Evolutionary conservation across 371 early-diverging fungal species (phyloP), one percentile per base, ranked within the genome.

Genomic region (Mucor indicus): DNA sequence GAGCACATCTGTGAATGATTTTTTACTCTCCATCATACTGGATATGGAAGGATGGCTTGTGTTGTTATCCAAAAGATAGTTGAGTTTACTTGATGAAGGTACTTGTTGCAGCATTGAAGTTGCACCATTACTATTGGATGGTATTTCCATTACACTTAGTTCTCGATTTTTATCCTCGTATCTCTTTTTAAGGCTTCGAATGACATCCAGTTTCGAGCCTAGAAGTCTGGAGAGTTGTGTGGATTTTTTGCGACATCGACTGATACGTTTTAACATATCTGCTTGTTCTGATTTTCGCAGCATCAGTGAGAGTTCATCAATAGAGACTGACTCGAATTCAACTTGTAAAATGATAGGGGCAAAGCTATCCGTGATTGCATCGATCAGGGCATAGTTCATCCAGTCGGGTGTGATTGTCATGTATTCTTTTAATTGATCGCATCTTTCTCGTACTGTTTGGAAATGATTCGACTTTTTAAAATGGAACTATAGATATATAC

Each of bases 201-300:
- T 59, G 0, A 92, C 87, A 57, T 93, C 95, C 9, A 87, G 58
- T 55, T 94, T 94, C 4, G 84, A 79, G 24, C 64, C 72, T 25
- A 94, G 60, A 23, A 94, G 65, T 1, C 93, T 70, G 41, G 86
- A 45, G 10, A 92, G 66, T 55, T 78, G 77, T 57, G 87, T 88
- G 1, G 91, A 86, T 17, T 77, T 70, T 50, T 89, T 89, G n/a
- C 95, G 75, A 13, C 87, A 89, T 6, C 80, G 79, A 48, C 92
- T 89, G 46, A 94, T 92, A 0, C 93, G 81, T 36, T 85, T 74
- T 29, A 94, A 61, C 93, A 94, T 93, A 63, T 94, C 95, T 5
- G 75, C 58, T 50, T 90, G 90, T 60, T 93, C 93, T 2, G 77
- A 69, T 45, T 83, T 70, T 15, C 55, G 71, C 3, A 92, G 54